These are phyloP conservation scores for Daldinia bambusicola DNA, from an alignment of 495 filamentous ascomycete species.

Conservation along the genomic window DNA sequence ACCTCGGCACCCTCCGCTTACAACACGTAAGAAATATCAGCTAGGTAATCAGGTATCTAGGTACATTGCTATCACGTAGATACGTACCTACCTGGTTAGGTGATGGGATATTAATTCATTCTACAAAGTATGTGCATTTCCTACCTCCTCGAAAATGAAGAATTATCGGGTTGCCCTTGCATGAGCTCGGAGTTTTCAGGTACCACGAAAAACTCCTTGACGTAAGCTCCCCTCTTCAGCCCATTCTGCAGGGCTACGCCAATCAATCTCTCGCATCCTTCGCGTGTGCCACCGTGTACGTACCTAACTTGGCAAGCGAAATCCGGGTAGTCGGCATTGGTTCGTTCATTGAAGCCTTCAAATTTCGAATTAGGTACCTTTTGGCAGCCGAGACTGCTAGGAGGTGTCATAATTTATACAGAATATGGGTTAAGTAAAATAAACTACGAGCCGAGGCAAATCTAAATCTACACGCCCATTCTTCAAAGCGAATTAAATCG, in stretches of 20 bases:
- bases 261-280: conserved; percentile 8
- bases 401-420: too few relatives aligned
- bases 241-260: conserved; percentile 32
- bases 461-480: not conserved
- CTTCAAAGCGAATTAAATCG: not conserved
- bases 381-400: not conserved
- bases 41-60: too few relatives aligned
- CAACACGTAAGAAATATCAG: not conserved
- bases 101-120: too few relatives aligned
- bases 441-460: not conserved
- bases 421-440: too few relatives aligned
- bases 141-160: not conserved
- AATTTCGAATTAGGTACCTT: not conserved
- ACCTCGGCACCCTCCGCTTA: not conserved
- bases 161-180: conserved; percentile 31
- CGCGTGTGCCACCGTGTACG: not conserved
- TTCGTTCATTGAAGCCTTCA: not conserved
- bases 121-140: not conserved
- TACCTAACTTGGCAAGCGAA: not conserved
- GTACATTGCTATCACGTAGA: too few relatives aligned
- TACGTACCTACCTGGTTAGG: too few relatives aligned
- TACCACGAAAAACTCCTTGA: conserved; percentile 28
- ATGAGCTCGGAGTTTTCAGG: conserved; percentile 18
- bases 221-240: conserved; percentile 34
- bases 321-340: conserved; percentile 4